Evolutionary conservation across 176 grass and related monocot species (phyloP).

Genomic region (Carex cristatella): DNA sequence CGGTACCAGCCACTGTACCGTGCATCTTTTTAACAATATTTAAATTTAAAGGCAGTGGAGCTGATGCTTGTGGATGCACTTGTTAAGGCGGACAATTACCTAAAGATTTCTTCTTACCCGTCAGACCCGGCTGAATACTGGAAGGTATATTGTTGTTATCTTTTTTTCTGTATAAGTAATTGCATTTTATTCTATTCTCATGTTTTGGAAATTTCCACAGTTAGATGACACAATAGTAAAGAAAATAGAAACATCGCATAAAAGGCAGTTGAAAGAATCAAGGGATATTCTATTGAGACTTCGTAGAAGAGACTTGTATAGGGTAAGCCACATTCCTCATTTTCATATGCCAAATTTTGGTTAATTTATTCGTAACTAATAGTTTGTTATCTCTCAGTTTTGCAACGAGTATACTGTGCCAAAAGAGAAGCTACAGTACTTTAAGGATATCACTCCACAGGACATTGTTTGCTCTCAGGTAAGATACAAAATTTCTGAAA

Average conservation of each 20-base stretch:
- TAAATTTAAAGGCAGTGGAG: constrained; percentile 52
- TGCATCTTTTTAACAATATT: constrained; percentile 28
- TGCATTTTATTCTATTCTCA: constrained; percentile 11
- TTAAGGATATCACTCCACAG: constrained; percentile 69
- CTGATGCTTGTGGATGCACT: constrained; percentile 88
- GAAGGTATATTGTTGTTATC: constrained; percentile 49
- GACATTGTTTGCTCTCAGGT: constrained; percentile 95
- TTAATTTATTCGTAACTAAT: neutral
- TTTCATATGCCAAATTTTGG: constrained; percentile 10
- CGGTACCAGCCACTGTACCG: neutral
- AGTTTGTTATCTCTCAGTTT: constrained; percentile 53
- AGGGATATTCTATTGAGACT: constrained; percentile 71
- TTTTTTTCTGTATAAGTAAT: constrained; percentile 2
- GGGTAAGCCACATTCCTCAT: constrained; percentile 32
- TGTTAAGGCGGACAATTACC: constrained; percentile 62
- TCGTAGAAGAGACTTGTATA: constrained; percentile 80
- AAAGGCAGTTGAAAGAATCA: constrained; percentile 57
- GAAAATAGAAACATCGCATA: constrained; percentile 61
- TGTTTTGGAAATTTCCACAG: constrained; percentile 34
- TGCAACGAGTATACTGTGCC: constrained; percentile 97
- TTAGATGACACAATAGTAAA: constrained; percentile 92
- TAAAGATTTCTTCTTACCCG: constrained; percentile 70
- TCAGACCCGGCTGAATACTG: constrained; percentile 77
- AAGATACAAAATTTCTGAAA: neutral
- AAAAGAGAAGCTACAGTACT: constrained; percentile 82